Conservation (phyloP, 2,329 filamentous ascomycete genomes). For the Lecanosticta acicola region DNA sequence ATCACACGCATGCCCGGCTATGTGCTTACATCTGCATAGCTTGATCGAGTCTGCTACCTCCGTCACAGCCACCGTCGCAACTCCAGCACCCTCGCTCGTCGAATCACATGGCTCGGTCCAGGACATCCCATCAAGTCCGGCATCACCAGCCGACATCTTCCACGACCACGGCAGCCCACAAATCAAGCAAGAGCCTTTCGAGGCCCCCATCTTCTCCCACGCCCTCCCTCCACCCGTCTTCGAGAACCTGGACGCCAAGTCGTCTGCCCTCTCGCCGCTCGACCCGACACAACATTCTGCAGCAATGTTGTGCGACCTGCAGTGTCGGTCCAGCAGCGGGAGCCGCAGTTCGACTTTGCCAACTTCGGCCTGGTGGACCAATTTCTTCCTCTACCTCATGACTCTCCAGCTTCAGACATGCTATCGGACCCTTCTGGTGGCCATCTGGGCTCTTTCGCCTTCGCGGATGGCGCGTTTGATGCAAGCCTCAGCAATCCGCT, state of each 20-base stretch:
- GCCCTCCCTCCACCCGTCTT: slow-evolving; percentile 22
- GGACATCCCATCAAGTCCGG: slow-evolving; percentile 23
- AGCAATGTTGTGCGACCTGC: slow-evolving; percentile 99
- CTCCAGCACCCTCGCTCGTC: slow-evolving; percentile 24
- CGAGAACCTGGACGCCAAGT: slow-evolving; percentile 33
- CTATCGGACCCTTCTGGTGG: slow-evolving; percentile 30
- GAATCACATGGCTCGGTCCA: slow-evolving; percentile 27
- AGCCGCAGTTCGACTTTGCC: slow-evolving; percentile 23
- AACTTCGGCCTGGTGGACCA: slow-evolving; percentile 21
- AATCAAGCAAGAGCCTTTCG: slow-evolving; percentile 31
- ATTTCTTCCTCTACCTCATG: slow-evolving; percentile 30
- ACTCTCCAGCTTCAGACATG: slow-evolving; percentile 29
- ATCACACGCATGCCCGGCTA: neutral
- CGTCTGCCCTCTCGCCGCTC: slow-evolving; percentile 53
- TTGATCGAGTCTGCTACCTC: neutral
- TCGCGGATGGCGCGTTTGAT: slow-evolving; percentile 32
- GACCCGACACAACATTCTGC: slow-evolving; percentile 99
- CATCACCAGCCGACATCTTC: slow-evolving; percentile 25
- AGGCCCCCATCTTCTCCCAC: slow-evolving; percentile 17
- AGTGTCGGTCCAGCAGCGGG: slow-evolving; percentile 75
- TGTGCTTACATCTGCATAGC: neutral
- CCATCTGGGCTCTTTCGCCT: slow-evolving; percentile 34
- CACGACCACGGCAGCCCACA: slow-evolving; percentile 9
- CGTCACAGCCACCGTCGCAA: slow-evolving; percentile 6
- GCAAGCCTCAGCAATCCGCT: slow-evolving; percentile 30